Base-by-base conservation (phyloP, 768 basidiomycete genomes). In the Mycena albidolilacea region DNA sequence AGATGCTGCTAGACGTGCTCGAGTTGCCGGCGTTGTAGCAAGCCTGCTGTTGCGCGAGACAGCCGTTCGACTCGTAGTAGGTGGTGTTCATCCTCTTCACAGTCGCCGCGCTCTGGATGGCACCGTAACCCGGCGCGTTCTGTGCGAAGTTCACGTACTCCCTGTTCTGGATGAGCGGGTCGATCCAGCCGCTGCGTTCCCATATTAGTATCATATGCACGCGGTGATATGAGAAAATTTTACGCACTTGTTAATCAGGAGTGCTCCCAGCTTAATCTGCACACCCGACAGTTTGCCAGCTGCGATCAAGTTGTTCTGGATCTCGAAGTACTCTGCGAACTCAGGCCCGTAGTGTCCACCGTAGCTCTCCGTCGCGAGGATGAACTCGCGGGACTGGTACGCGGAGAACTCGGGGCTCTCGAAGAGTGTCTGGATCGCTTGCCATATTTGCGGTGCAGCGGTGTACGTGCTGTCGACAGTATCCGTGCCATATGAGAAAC, bases 341-440 rank as follows among this genome's bases (percentile, higher is more conserved):
- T 83, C 85, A 7, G 91, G 90, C 0, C 89, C 91, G 76, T 91
- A 92, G 77, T 92, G 90, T 0, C 91, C 91, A 7, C 91, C 91
- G 70, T 91, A 92, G 66, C 90, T 91, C 79, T 92, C 91, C 1
- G 91, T 91, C 3, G 89, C 86, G 46, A 92, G 85, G 54, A 91
- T 86, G 73, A 92, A 91, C 89, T 92, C 88, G 76, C 90, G 82
- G 54, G 83, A 87, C 66, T 85, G 72, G 74, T 87, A 91, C 70
- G 86, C 82, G 7, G 85, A 77, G 75, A 93, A 91, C 54, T 86
- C 76, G 14, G 80, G 57, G 73, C 87, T 90, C 74, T 90, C 90
- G 67, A 92, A 90, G 0, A 92, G 81, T 7, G 90, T 75, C 69
- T 92, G 91, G 81, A 92, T 89, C 0, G 88, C 89, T 46, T 84